Base-by-base conservation (phyloP, 1,139 yeast species). In the Yamadazyma buinensis region DNA sequence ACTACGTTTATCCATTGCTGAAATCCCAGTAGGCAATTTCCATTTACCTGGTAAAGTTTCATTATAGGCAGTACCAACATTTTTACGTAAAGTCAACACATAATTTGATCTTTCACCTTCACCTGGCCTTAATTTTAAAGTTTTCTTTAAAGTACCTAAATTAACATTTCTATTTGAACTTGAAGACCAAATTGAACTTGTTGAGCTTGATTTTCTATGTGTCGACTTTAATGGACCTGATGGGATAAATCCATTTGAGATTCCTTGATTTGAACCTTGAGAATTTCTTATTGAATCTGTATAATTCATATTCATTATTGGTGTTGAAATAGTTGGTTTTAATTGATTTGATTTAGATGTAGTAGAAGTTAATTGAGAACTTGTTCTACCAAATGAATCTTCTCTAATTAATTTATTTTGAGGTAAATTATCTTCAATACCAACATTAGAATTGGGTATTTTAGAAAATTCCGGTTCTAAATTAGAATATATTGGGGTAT, bases 11-110 rank as follows among this genome's bases (percentile, higher is more conserved):
- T 62, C 73, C 39, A 59, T 63, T 41, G 63, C 81, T 48, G 64
- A 49, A 14, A 81, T 78, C 3, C 86, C 88, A 7, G 77, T 68
- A 1, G 90, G 90, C 30, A 83, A 59, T 29, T 75, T 76, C 80
- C 83, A 77, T 35, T 69, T 68, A 0, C 69, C 66, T 1, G 83
- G 70, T 1, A 78, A 71, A 1, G 69, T 64, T 30, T 75, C 81
- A 38, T 77, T 77, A 38, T 68, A 77, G 1, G 86, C 65, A 0
- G 77, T 71, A 3, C 76, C 80, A 0, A 79, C 70, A 30, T 63
- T 67, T 31, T 69, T 62, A 24, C 86, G 61, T 15, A 81, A 52
- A 7, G 69, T 57, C 32, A 67, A 60, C 4, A 83, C 84, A 49
- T 82, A 82, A 26, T 59, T 59, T 1, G 82, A 76, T 23, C 67